Evolutionary conservation across 305 asterid genomes (phyloP).

Genomic region (Plantago coronopus): DNA sequence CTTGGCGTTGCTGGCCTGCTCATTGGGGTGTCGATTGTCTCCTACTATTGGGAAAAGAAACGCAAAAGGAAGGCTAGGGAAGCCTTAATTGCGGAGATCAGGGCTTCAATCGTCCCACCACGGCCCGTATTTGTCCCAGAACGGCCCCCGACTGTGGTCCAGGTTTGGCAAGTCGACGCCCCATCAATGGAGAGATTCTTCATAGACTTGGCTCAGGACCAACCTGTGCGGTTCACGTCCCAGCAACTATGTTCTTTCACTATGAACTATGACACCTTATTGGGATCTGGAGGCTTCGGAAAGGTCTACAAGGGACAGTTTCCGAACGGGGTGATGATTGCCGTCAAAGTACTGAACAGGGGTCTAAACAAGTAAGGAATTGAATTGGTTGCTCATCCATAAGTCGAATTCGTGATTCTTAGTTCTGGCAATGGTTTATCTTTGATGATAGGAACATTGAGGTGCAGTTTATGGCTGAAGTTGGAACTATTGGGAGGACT

Average conservation of each 20-base stretch:
- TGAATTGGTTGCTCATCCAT: neutral
- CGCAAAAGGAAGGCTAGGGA: too few relatives aligned
- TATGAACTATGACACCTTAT: slow-evolving; percentile 20
- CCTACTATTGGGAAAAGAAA: too few relatives aligned
- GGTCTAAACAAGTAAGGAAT: slow-evolving; percentile 8
- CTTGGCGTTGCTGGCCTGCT: too few relatives aligned
- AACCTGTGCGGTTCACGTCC: slow-evolving; percentile 35
- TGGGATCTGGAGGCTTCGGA: slow-evolving; percentile 42
- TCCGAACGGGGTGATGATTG: slow-evolving; percentile 37
- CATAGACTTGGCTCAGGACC: slow-evolving; percentile 29
- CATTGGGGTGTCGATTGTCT: too few relatives aligned
- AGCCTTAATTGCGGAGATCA: too few relatives aligned
- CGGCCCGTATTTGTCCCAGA: too few relatives aligned
- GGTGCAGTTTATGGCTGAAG: slow-evolving; percentile 46
- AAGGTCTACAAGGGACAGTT: slow-evolving; percentile 38
- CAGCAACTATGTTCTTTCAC: slow-evolving; percentile 31
- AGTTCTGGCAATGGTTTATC: neutral
- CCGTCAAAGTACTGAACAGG: slow-evolving; percentile 39
- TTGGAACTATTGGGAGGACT: slow-evolving; percentile 39
- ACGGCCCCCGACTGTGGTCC: slow-evolving; percentile 4
- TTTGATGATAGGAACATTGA: slow-evolving; percentile 14
- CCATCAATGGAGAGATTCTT: slow-evolving; percentile 34
- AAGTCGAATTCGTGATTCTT: neutral
- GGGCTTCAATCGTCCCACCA: too few relatives aligned
- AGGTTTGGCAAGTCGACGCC: slow-evolving; percentile 21